Base-by-base conservation (phyloP, 805 yeast genomes). In the Kuraishia ogatae region DNA sequence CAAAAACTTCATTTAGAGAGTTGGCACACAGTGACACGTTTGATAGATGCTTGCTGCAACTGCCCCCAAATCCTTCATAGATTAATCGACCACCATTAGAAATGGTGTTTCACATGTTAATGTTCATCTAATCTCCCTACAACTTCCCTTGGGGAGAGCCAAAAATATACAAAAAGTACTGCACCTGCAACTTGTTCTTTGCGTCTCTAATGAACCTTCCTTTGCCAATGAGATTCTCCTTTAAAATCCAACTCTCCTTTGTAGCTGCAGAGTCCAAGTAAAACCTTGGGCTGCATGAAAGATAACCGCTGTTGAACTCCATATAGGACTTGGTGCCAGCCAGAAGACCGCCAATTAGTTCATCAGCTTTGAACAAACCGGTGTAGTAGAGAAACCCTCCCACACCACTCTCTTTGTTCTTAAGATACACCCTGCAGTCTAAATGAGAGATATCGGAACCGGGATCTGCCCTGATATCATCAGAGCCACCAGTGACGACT, bases 191-290 rank as follows among this genome's bases (percentile, higher is more conserved):
- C 1, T 43, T 59, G 21, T 79, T 82, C 6, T 70, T 62, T 2
- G 65, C 71, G 58, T 77, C 79, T 61, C 84, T 73, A 51, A 78
- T 62, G 61, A 83, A 82, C 56, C 85, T 74, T 39, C 89, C 89
- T 63, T 76, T 80, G 21, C 86, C 89, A 22, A 81, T 52, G 55
- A 82, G 71, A 59, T 74, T 78, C 64, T 77, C 75, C 51, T 68
- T 64, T 49, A 69, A 59, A 19, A 77, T 76, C 89, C 89, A 84
- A 59, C 71, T 64, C 62, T 77, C 79, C 17, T 69, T 76, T 47
- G 69, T 74, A 46, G 74, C 72, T 22, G 64, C 67, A 15, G 70
- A 74, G 57, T 74, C 80, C 20, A 81, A 64, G 50, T 64, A 61
- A 59, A 81, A 69, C 15, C 62, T 64, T 22, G 85, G 84, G 62